phyloP scores from a whole-genome alignment of 257 asterid species.

The Rauvolfia tetraphylla region DNA sequence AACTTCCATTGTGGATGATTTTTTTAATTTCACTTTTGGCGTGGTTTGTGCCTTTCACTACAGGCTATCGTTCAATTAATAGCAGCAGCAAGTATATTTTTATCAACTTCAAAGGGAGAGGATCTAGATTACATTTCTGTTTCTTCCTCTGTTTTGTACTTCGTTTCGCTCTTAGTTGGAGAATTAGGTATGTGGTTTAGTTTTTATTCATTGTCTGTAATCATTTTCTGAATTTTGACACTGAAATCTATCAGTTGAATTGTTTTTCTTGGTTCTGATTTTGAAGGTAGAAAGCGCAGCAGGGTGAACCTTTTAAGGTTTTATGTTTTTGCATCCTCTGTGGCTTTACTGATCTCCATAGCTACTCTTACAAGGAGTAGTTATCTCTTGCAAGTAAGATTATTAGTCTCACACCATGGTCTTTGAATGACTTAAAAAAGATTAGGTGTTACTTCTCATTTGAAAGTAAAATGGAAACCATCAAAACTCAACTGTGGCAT shows the following conservation, averaged over 20 bases:
- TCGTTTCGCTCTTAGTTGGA: constrained; percentile 58
- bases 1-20: neutral
- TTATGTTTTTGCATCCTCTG: constrained; percentile 60
- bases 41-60: constrained; percentile 13
- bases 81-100: constrained; percentile 29
- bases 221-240: neutral
- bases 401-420: neutral
- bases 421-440: neutral
- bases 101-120: constrained; percentile 37
- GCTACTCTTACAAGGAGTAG: constrained; percentile 35
- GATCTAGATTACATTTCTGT: constrained; percentile 39
- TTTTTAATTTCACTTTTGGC: neutral
- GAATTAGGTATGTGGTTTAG: constrained; percentile 51
- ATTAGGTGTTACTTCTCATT: neutral
- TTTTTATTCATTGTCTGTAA: constrained; percentile 1
- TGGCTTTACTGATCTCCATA: constrained; percentile 45
- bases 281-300: constrained; percentile 76
- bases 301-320: constrained; percentile 50
- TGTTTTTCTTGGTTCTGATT: constrained; percentile 11
- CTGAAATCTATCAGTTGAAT: neutral
- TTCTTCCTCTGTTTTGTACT: constrained; percentile 39
- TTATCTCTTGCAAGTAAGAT: constrained; percentile 43
- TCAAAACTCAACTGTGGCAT: neutral
- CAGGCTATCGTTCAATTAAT: constrained; percentile 63
- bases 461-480: neutral